Evolutionary conservation across 202 grass and related monocot species (phyloP), one percentile per base, ranked within the genome.

Genomic region (Eragrostis tef): DNA sequence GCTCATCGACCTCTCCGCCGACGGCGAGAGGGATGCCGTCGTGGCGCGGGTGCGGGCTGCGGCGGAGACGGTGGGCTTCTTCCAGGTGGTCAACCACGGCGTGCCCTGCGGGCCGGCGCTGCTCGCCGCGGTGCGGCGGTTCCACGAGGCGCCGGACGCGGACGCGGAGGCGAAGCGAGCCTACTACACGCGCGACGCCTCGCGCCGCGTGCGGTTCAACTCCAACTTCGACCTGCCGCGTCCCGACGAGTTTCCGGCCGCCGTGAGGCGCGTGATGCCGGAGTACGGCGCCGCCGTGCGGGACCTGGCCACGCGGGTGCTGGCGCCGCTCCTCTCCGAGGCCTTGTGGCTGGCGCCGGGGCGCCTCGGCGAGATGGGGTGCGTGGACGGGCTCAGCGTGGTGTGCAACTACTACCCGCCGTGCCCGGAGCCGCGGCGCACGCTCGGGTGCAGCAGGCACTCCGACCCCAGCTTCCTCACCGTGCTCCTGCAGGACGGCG

Each of bases 381-480:
- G 65, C 39, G 57, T 22, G 42, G 45, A 82, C n/a, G 80, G 83
- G 14, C 24, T 81, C 1, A 49, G 4, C 57, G 27, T 81, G 19
- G 41, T 73, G 29, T 12, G 51, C 50, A 84, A 93, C 43, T 93
- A 85, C 77, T 89, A 89, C 81, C 87, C 90, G 16, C 66, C 90
- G 50, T 89, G 87, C 70, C 87, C 90, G 8, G 83, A 93, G 87
- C 90, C 90, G 6, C 42, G 84, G 34, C 64, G 84, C 54, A 88
- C 90, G 0, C 17, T 81, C 6, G 90, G 86, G 62, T 70, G 70
- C 49, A 74, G 22, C 52, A 70, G 43, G 71, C 90, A 92, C 71
- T 48, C 75, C 9, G 90, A 92, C 66, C 14, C 64, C 1, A 41
- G 47, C 24, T 87, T 81, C 75, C 64, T 92, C 75, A 92, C 87